Evolutionary conservation across 2,329 filamentous ascomycete genomes (phyloP), one percentile per base, ranked within the genome.

Genomic region (Eurotiales sp.): DNA sequence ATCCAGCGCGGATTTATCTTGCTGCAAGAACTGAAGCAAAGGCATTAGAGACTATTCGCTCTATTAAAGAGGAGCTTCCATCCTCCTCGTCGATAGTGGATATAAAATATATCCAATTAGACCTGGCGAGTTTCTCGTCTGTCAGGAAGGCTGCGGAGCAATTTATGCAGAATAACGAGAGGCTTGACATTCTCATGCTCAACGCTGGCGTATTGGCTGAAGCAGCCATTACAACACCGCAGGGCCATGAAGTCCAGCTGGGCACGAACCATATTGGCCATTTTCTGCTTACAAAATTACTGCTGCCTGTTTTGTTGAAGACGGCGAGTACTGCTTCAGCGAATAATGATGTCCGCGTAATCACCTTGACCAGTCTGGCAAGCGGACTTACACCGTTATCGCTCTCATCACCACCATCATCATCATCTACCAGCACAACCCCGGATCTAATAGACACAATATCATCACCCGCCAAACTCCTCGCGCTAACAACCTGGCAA

Each of bases 1-100:
- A 68, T 7, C 78, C 80, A 1, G 65, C 68, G 1, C 74, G 79
- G 51, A 77, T 83, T 54, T 82, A 78, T 65, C 72, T 84, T 52
- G 77, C 73, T 12, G 78, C 77, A 2, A 75, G 79, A 41, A 76
- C 68, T 17, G 65, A 65, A 45, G 56, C 61, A 37, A 67, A 73
- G 41, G 73, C 73, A 10, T 73, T 69, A 17, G 67, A 72, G 7
- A 69, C 73, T 8, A 74, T 81, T 37, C 63, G 74, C 14, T 64
- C 68, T 2, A 69, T 74, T 53, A 60, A 73, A 54, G 47, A 63
- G 1, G 56, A 62, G 19, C 58, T 67, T 22, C 29, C 49, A 19
- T 8, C n/a, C n/a, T n/a, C n/a, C n/a, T n/a, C 14, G 30, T 45
- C 48, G 14, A 64, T 57, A 8, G 60, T 66, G 19, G 68, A 73